phyloP scores from a whole-genome alignment of 768 basidiomycete species.

The Russula vinacea region DNA sequence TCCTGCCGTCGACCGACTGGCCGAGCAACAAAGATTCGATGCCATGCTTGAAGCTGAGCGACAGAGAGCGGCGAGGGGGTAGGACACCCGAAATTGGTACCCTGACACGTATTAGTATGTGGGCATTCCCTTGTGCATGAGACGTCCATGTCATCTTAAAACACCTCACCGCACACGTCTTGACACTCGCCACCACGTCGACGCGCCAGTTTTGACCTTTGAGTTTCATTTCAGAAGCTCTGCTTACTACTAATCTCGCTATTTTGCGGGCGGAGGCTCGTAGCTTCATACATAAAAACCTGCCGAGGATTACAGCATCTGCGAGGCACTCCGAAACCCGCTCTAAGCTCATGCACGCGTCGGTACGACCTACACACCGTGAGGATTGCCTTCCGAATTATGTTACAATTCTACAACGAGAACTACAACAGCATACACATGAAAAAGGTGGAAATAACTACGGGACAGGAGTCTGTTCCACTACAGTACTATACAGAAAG shows the following conservation, averaged over 20 bases:
- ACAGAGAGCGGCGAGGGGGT: constrained; percentile 33
- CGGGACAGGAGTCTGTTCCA: not conserved
- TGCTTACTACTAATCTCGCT: not conserved
- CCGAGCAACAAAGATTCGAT: constrained; percentile 57
- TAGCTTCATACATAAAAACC: not conserved
- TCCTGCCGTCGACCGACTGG: constrained; percentile 38
- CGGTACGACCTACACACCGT: not conserved
- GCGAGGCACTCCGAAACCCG: not conserved
- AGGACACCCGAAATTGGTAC: not conserved
- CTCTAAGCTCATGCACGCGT: no score
- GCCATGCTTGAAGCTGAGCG: constrained; percentile 59
- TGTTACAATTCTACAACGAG: not conserved
- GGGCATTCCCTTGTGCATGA: not conserved
- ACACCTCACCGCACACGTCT: no score
- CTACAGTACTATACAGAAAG: constrained; percentile 4
- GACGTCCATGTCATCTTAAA: not conserved
- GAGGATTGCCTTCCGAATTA: not conserved
- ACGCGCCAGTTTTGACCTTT: not conserved
- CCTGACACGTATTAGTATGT: not conserved
- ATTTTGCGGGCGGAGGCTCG: not conserved
- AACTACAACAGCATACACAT: not conserved
- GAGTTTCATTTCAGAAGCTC: not conserved
- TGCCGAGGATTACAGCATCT: not conserved
- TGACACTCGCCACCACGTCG: not conserved
- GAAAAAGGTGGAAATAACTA: not conserved